Evolutionary conservation across 1,139 yeast species (phyloP).

Genomic region (Saccharomyces hybrid): DNA sequence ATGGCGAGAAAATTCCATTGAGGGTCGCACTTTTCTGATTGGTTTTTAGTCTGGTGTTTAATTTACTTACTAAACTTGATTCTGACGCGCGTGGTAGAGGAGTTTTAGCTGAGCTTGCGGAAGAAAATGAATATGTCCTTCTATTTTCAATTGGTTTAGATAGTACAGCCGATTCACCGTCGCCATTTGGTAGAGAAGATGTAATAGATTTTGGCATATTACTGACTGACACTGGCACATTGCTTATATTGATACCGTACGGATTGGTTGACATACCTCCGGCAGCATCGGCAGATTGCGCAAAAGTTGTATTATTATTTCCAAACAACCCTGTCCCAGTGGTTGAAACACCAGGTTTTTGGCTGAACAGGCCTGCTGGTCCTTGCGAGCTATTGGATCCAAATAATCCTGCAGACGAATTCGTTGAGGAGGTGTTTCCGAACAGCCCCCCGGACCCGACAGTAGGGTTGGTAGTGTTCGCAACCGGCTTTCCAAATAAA

Average conservation of each 20-base stretch:
- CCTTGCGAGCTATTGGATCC: slow-evolving; percentile 7
- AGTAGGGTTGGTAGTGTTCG: slow-evolving; percentile 6
- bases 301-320: slow-evolving; percentile 3
- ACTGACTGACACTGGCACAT: slow-evolving; percentile 22
- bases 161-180: neutral
- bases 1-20: slow-evolving; percentile 34
- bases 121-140: slow-evolving; percentile 19
- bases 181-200: neutral
- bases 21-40: slow-evolving; percentile 26
- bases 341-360: neutral
- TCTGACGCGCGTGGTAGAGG: slow-evolving; percentile 15
- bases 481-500: slow-evolving; percentile 10
- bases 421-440: slow-evolving; percentile 7
- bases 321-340: slow-evolving; percentile 5
- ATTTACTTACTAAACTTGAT: slow-evolving; percentile 31
- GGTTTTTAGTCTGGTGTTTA: slow-evolving; percentile 30
- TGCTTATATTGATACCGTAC: slow-evolving; percentile 26
- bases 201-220: slow-evolving; percentile 36
- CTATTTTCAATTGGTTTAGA: slow-evolving; percentile 4
- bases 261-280: slow-evolving; percentile 17
- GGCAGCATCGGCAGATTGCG: neutral
- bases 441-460: slow-evolving; percentile 5
- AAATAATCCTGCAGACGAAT: slow-evolving; percentile 7
- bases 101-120: slow-evolving; percentile 10
- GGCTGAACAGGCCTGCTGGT: neutral